Evolutionary conservation across 2,329 filamentous ascomycete species (phyloP).

Genomic region (Stachybotrys elegans): DNA sequence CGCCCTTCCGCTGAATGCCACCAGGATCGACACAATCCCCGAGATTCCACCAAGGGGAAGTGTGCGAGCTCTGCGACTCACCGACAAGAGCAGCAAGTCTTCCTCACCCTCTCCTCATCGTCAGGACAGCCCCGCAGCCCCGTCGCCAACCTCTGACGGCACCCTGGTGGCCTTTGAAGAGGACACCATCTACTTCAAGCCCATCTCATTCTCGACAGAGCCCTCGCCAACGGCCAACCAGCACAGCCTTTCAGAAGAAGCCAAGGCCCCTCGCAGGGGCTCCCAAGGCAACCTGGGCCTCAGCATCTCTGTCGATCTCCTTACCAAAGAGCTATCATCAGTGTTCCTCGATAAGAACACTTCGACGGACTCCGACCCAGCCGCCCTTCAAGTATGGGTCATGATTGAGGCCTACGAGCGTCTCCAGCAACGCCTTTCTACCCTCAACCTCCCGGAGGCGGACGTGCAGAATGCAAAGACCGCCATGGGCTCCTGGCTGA

Average conservation of each 20-base stretch:
- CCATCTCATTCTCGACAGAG: slow-evolving; percentile 32
- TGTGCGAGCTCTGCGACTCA: slow-evolving; percentile 3
- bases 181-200: slow-evolving; percentile 42
- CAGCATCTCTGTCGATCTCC: slow-evolving; percentile 45
- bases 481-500: slow-evolving; percentile 48
- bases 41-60: too few relatives aligned
- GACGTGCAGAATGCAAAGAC: slow-evolving; percentile 21
- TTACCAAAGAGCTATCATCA: slow-evolving; percentile 44
- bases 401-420: slow-evolving; percentile 57
- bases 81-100: not conserved
- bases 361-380: slow-evolving; percentile 24
- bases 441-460: slow-evolving; percentile 25
- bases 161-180: slow-evolving; percentile 44
- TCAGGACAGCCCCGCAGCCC: not conserved
- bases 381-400: slow-evolving; percentile 47
- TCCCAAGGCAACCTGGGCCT: slow-evolving; percentile 34
- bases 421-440: slow-evolving; percentile 40
- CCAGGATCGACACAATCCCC: not conserved
- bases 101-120: not conserved
- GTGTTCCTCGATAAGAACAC: slow-evolving; percentile 25
- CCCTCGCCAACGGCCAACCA: slow-evolving; percentile 23
- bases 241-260: slow-evolving; percentile 4
- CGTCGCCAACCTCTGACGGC: slow-evolving; percentile 35
- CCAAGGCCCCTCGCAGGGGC: slow-evolving; percentile 10
- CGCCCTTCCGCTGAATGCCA: slow-evolving; percentile 4